Conservation (phyloP, 306 rosid species). For the Coriaria nepalensis region DNA sequence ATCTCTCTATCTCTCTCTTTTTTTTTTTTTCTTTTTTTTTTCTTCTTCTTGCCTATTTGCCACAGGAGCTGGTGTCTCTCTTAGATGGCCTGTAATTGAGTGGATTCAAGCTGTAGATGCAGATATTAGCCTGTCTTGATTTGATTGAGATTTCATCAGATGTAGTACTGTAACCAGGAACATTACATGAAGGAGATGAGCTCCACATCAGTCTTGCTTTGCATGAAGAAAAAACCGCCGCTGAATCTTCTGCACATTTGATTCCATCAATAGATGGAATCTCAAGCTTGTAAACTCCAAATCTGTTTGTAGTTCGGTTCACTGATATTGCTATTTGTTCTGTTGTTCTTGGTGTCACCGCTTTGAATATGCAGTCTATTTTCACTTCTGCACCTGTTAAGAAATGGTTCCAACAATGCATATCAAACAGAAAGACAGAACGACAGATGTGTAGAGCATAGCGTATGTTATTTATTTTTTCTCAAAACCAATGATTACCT, state of each 20-base stretch:
- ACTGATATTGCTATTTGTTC: constrained; percentile 78
- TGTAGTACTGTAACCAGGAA: constrained; percentile 72
- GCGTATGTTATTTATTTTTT: constrained; percentile 1
- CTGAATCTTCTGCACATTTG: constrained; percentile 78
- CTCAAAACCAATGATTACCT: constrained; percentile 22
- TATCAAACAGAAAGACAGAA: not conserved
- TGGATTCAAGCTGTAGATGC: constrained; percentile 77
- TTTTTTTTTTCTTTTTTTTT: no score
- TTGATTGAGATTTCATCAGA: constrained; percentile 65
- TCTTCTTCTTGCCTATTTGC: constrained; percentile 15
- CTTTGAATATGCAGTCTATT: constrained; percentile 70
- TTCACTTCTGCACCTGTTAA: constrained; percentile 67
- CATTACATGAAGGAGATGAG: constrained; percentile 62
- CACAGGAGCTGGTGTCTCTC: constrained; percentile 47
- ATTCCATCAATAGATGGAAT: constrained; percentile 90
- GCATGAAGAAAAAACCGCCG: constrained; percentile 54
- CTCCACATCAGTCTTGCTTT: constrained; percentile 59
- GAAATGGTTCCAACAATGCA: not conserved
- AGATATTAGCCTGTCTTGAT: constrained; percentile 57
- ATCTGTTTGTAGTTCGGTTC: constrained; percentile 70
- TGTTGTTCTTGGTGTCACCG: constrained; percentile 41
- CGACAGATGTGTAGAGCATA: not conserved
- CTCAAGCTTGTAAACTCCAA: constrained; percentile 67
- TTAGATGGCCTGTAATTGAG: constrained; percentile 70
- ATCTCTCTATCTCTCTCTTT: no score